These are phyloP conservation scores for Apiotrichum gracile DNA, from an alignment of 1,284 basidiomycete genomes.

Conservation along the genomic window DNA sequence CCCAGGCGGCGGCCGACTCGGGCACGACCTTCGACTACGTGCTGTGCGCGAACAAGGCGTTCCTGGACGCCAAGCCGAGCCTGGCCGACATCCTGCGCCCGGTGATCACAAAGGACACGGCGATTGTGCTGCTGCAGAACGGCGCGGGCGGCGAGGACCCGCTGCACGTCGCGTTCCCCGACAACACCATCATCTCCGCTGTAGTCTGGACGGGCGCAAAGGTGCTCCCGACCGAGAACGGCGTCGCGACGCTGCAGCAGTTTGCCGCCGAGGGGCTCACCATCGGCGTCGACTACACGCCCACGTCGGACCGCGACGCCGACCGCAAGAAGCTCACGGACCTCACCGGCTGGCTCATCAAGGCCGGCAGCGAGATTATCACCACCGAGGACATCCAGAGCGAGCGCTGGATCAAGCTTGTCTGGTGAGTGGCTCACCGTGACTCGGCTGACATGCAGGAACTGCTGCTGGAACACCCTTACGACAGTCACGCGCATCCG, in stretches of 20 bases:
- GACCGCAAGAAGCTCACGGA: slow-evolving; percentile 35
- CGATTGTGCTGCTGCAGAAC: slow-evolving; percentile 52
- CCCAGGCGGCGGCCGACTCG: slow-evolving; percentile 37
- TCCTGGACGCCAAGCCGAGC: slow-evolving; percentile 41
- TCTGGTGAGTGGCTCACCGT: slow-evolving; percentile 30
- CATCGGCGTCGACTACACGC: slow-evolving; percentile 44
- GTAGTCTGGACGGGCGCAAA: slow-evolving; percentile 50
- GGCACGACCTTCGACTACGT: slow-evolving; percentile 40
- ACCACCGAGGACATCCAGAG: slow-evolving; percentile 49
- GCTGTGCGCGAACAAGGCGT: slow-evolving; percentile 47
- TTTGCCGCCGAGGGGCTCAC: slow-evolving; percentile 45
- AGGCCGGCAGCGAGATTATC: slow-evolving; percentile 43
- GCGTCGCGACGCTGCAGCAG: slow-evolving; percentile 33
- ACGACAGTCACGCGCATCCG: slow-evolving; percentile 40
- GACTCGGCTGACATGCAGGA: slow-evolving; percentile 18
- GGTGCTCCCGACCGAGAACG: slow-evolving; percentile 25
- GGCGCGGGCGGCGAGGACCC: slow-evolving; percentile 52
- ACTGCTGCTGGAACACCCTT: slow-evolving; percentile 42
- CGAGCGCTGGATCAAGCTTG: slow-evolving; percentile 51
- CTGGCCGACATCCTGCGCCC: slow-evolving; percentile 41
- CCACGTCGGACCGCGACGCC: slow-evolving; percentile 14
- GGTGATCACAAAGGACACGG: slow-evolving; percentile 35
- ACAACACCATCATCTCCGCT: slow-evolving; percentile 49
- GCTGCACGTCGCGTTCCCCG: slow-evolving; percentile 45
- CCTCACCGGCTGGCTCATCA: slow-evolving; percentile 37